Evolutionary conservation across 169 alveolate genomes (phyloP).

Genomic region (Plasmodium gonderi): DNA sequence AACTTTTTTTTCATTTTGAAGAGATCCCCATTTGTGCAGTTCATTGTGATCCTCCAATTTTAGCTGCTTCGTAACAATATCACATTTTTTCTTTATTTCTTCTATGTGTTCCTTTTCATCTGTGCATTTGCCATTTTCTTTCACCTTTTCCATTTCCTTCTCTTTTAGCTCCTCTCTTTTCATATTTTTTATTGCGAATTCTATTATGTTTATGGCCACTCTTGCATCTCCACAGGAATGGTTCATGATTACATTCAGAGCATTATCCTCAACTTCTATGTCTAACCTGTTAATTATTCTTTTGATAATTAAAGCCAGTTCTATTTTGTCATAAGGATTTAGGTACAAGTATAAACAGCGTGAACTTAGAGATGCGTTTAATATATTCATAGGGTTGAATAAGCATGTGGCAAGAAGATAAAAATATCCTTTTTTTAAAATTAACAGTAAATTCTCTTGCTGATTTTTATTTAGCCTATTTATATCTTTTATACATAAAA

Average conservation of each 20-base stretch:
- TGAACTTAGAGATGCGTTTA: slow-evolving; percentile 57
- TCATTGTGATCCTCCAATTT: background rate
- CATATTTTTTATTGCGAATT: slow-evolving; percentile 33
- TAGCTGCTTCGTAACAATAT: background rate
- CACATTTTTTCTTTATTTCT: background rate
- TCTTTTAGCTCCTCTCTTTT: background rate
- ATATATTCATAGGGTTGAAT: slow-evolving; percentile 52
- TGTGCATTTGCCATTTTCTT: background rate
- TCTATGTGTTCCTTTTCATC: background rate
- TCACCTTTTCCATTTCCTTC: background rate
- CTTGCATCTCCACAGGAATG: slow-evolving; percentile 74
- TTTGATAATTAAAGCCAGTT: slow-evolving; percentile 51
- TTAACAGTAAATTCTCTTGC: slow-evolving; percentile 53
- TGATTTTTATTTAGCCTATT: slow-evolving; percentile 66
- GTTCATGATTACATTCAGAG: slow-evolving; percentile 38
- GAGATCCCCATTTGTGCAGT: background rate
- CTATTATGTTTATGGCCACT: slow-evolving; percentile 65
- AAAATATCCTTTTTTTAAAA: slow-evolving; percentile 57
- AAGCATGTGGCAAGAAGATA: slow-evolving; percentile 53
- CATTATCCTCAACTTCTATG: slow-evolving; percentile 45
- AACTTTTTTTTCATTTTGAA: slow-evolving; percentile 27
- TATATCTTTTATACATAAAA: slow-evolving; percentile 67
- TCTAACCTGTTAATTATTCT: slow-evolving; percentile 31
- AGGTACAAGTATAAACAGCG: slow-evolving; percentile 51
- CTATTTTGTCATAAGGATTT: slow-evolving; percentile 49